Base-by-base conservation (phyloP, 192 early-diverging fungal genomes). In the Podila epicladia region DNA sequence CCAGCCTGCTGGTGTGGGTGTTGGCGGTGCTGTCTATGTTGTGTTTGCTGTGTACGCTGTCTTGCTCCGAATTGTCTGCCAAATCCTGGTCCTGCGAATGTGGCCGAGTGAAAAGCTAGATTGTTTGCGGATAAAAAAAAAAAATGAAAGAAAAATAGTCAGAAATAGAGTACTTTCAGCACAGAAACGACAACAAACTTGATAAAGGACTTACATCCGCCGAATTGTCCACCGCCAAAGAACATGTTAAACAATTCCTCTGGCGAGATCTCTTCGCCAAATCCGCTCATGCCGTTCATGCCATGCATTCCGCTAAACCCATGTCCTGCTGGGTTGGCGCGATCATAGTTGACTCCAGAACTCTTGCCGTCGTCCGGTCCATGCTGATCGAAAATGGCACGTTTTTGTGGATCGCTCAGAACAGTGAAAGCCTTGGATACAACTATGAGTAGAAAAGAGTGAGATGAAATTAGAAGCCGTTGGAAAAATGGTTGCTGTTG, bases 201-300 rank as follows among this genome's bases (percentile, higher is more conserved):
- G 78, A 82, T n/a, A 76, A 86, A 24, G 73, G 75, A 50, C 78
- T 65, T 74, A 74, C 74, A 61, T 31, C 65, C 82, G 31, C 90
- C 85, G 45, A 89, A 85, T 11, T 82, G 82, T 58, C 92, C 91
- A 26, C 89, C 90, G 3, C 94, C 93, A 83, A 98, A 97, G 71
- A 99, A 99, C 94, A 96, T 96, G 74, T 96, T 95, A 82, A 99
- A 97, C 26, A 99, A 73, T 41, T 99, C 97, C 78, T 99, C 97
- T 11, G 97, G 96, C 22, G 90, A 91, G 28, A 97, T 88, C 74
- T 97, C 97, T 19, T 93, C 90, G 32, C 72, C 66, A 28, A 61
- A 71, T 35, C 76, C 59, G 62, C 71, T 67, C 53, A 55, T 55
- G 20, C 53, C 53, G 22, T 55, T n/a, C 53, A 55, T 55, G 33